These are phyloP conservation scores for Serendipita sp. DNA, from an alignment of 768 basidiomycete species.

Conservation along the genomic window DNA sequence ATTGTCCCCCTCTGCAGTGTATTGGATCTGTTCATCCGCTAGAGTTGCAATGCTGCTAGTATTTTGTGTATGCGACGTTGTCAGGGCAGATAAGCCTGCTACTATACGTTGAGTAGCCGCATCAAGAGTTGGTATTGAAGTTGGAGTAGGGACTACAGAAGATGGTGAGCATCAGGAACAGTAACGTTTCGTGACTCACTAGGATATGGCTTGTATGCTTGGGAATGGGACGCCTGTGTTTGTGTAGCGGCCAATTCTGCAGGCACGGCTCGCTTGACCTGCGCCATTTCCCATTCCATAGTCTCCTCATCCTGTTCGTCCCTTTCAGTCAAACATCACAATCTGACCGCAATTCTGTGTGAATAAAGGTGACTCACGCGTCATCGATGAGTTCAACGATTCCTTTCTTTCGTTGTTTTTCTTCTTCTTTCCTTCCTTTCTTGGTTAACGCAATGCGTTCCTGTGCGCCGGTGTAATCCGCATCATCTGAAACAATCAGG, in stretches of 20 bases:
- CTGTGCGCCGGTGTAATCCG: constrained; percentile 77
- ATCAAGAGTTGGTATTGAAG: constrained; percentile 47
- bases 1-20: constrained; percentile 54
- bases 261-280: constrained; percentile 51
- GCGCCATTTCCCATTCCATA: constrained; percentile 72
- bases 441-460: constrained; percentile 77
- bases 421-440: constrained; percentile 60
- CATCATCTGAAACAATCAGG: constrained; percentile 39
- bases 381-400: constrained; percentile 76
- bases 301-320: constrained; percentile 77
- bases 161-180: neutral
- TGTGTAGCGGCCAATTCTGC: constrained; percentile 7
- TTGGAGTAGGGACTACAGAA: constrained; percentile 45
- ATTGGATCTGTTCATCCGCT: constrained; percentile 43
- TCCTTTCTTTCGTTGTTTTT: constrained; percentile 43
- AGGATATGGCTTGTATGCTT: constrained; percentile 48
- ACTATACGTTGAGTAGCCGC: constrained; percentile 46
- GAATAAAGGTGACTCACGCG: constrained; percentile 34
- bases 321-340: constrained; percentile 21
- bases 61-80: constrained; percentile 51
- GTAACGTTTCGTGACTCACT: constrained; percentile 31
- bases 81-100: constrained; percentile 41
- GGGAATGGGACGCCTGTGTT: neutral
- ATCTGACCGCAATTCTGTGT: neutral
- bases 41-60: constrained; percentile 40